Base-by-base conservation (phyloP, 164 flowering plant species). In the Nelumbo lutea region DNA sequence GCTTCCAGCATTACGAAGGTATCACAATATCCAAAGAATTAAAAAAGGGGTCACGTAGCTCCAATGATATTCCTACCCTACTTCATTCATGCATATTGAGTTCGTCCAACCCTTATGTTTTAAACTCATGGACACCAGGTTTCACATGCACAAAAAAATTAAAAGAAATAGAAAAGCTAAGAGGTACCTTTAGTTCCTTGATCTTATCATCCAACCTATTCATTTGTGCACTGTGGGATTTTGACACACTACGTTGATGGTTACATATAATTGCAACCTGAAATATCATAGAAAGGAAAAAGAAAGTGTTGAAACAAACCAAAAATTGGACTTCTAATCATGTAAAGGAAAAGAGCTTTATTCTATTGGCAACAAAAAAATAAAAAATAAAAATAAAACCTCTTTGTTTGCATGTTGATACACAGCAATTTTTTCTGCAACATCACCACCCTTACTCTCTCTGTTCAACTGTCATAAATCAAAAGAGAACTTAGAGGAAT, bases 221-320 rank as follows among this genome's bases (percentile, higher is more conserved):
- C 89, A 96, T 91, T 77, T 91, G 97, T 58, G 90, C 81, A 75
- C 59, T 59, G 68, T 93, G 97, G 67, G 91, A 79, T 82, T 93
- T 96, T 55, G 99, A 93, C 42, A 89, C 85, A 79, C 75, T 82
- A 41, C 98, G 95, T 72, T 96, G 99, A 85, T 96, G 99, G 77
- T 96, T 96, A 77, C 99, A 96, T 53, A 96, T 90, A 64, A 96
- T 96, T 47, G 99, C 98, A 78, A 96, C 99, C 99, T 96, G 83
- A 69, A 85, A 64, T 27, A 55, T 59, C 10, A 44, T 14, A 51
- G 11, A 62, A 41, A 42, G 65, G 43, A 58, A 65, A 9, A 67
- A 48, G n/a, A 50, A 39, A 62, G 62, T 14, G 39, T 39, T 46
- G 6, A 57, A 59, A 10, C 3, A 46, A 46, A 62, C 46, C 27